Conservation (phyloP, 768 basidiomycete genomes). For the Boletus huronensis region DNA sequence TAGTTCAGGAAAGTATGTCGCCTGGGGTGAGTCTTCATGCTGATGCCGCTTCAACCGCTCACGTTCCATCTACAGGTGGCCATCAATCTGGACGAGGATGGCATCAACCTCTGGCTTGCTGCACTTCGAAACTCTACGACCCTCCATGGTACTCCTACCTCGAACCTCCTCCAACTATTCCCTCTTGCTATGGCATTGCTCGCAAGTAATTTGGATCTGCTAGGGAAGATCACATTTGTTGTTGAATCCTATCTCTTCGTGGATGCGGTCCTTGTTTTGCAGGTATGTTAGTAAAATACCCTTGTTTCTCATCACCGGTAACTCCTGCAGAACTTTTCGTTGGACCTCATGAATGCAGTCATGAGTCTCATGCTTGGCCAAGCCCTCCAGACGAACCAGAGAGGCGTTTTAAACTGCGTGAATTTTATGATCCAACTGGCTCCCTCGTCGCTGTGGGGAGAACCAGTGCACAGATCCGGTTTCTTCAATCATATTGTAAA, state of each 20-base stretch:
- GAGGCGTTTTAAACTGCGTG: conserved; percentile 58
- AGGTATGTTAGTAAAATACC: conserved; percentile 42
- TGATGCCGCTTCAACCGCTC: background rate
- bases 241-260: conserved; percentile 79
- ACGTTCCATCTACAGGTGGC: conserved; percentile 44
- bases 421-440: conserved; percentile 60
- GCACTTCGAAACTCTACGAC: conserved; percentile 63
- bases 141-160: conserved; percentile 46
- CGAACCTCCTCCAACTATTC: conserved; percentile 60
- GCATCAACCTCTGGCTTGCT: conserved; percentile 68
- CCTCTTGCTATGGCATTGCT: conserved; percentile 61
- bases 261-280: conserved; percentile 57
- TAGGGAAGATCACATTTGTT: conserved; percentile 64
- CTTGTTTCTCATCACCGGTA: background rate
- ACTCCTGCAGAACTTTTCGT: conserved; percentile 44
- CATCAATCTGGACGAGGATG: conserved; percentile 77
- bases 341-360: conserved; percentile 58
- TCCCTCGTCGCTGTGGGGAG: conserved; percentile 65
- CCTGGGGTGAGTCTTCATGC: conserved; percentile 42
- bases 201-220: conserved; percentile 65
- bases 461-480: conserved; percentile 67
- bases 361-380: conserved; percentile 48
- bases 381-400: conserved; percentile 52
- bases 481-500: conserved; percentile 64
- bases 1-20: conserved; percentile 62